A percentile compares a stretch with the other conserved stretches of the same genome.
Conservation (phyloP, 176 grass and related monocot species). For the Hordeum marinum region DNA sequence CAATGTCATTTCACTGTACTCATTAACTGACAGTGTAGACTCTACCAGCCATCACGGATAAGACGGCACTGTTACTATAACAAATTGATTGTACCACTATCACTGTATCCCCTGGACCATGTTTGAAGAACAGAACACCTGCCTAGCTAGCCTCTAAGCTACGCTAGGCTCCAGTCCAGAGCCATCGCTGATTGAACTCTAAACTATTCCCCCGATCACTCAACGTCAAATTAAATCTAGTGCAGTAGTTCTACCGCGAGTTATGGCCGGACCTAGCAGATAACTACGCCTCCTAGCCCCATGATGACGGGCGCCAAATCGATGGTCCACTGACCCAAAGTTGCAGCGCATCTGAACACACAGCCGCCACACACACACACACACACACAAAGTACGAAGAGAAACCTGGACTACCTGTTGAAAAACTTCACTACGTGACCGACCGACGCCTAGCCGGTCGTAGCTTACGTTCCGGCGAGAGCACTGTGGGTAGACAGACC, state of each 20-base stretch:
- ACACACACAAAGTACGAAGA: not conserved
- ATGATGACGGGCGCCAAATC: not conserved
- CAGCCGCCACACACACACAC: not conserved
- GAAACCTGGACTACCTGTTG: not conserved
- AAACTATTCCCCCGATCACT: not conserved
- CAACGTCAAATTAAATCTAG: not conserved
- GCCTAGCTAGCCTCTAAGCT: not conserved
- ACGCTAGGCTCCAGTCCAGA: not conserved
- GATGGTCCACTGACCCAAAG: not conserved
- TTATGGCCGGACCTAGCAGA: not conserved
- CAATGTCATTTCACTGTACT: too few relatives aligned
- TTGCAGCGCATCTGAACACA: not conserved
- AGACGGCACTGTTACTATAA: not conserved
- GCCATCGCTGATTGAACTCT: slow-evolving; percentile 13
- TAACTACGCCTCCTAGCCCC: not conserved
- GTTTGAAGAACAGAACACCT: not conserved
- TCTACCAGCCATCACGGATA: not conserved
- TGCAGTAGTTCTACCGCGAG: not conserved
- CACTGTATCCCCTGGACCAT: not conserved
- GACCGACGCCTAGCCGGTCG: too few relatives aligned
- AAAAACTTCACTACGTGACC: too few relatives aligned
- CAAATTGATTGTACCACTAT: not conserved
- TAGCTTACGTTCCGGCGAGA: not conserved
- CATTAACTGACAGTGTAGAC: not conserved
- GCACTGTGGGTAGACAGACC: not conserved